These are phyloP conservation scores for Hypoxylon crocopeplum DNA, from an alignment of 495 filamentous ascomycete species.

Conservation along the genomic window DNA sequence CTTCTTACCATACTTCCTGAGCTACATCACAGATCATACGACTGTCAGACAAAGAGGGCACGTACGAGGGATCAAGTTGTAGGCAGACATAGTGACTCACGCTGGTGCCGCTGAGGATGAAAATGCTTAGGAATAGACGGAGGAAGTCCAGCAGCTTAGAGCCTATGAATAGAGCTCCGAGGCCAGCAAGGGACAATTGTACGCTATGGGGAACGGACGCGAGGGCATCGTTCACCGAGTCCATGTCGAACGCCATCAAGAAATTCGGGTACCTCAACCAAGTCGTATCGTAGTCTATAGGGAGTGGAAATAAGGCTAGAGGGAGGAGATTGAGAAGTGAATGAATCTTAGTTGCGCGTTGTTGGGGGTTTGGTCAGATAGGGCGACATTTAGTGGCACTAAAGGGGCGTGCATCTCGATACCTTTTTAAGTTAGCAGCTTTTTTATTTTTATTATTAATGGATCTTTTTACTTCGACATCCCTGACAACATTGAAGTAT, in stretches of 20 bases:
- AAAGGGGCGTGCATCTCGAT: no score
- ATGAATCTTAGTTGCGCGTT: no score
- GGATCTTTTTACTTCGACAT: no score
- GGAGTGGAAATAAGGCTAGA: not conserved
- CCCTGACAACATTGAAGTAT: no score
- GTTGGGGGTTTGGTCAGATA: no score
- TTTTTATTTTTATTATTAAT: no score
- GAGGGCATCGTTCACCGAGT: constrained; percentile 44
- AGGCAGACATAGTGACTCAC: constrained; percentile 45
- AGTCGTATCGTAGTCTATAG: not conserved
- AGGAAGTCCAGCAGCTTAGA: constrained; percentile 66
- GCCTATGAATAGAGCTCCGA: constrained; percentile 67
- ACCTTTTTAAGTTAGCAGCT: no score
- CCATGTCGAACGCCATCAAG: constrained; percentile 39
- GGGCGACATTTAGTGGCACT: no score
- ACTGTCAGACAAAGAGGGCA: not conserved
- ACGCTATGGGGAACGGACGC: constrained; percentile 44
- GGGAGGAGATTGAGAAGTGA: not conserved
- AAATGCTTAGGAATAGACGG: constrained; percentile 72
- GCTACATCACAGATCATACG: constrained; percentile 55
- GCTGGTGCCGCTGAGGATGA: constrained; percentile 70
- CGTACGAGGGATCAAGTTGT: not conserved
- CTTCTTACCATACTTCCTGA: constrained; percentile 87
- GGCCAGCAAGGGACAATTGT: constrained; percentile 50
- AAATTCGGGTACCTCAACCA: not conserved